Conservation (phyloP, 2,329 filamentous ascomycete genomes). For the Dothistroma pini region DNA sequence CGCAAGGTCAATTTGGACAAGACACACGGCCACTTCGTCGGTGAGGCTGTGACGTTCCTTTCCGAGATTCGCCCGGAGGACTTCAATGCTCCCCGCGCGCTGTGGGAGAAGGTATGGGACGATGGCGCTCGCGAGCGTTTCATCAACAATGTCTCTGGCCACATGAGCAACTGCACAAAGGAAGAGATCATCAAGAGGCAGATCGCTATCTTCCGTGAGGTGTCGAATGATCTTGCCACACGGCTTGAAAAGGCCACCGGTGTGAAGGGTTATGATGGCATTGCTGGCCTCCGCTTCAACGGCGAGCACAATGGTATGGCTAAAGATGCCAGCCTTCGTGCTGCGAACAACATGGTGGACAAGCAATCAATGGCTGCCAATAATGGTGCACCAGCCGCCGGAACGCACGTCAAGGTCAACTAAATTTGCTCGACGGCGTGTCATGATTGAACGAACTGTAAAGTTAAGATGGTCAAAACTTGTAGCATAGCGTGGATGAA, state of each 20-base stretch:
- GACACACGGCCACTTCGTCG: slow-evolving; percentile 49
- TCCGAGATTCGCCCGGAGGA: slow-evolving; percentile 53
- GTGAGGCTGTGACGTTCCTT: slow-evolving; percentile 49
- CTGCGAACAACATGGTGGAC: slow-evolving; percentile 50
- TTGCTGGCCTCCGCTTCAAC: slow-evolving; percentile 54
- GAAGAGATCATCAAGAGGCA: slow-evolving; percentile 61
- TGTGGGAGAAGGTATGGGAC: slow-evolving; percentile 62
- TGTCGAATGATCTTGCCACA: slow-evolving; percentile 55
- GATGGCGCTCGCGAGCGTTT: slow-evolving; percentile 56
- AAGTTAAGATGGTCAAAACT: neutral
- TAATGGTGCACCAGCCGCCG: slow-evolving; percentile 20
- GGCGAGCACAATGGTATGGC: slow-evolving; percentile 61
- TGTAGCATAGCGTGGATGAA: neutral
- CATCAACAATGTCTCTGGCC: slow-evolving; percentile 57
- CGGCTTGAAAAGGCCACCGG: slow-evolving; percentile 61
- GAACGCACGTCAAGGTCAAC: slow-evolving; percentile 17
- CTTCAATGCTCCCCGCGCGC: slow-evolving; percentile 53
- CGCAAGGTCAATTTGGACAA: slow-evolving; percentile 48
- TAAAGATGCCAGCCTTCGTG: slow-evolving; percentile 43
- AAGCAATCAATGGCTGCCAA: slow-evolving; percentile 15
- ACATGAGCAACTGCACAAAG: slow-evolving; percentile 57
- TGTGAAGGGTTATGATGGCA: slow-evolving; percentile 58
- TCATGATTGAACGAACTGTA: slow-evolving; percentile 3
- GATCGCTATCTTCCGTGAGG: slow-evolving; percentile 63
- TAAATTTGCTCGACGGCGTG: neutral